These are phyloP conservation scores for Beverwykella pulmonaria DNA, from an alignment of 495 filamentous ascomycete species.

Conservation along the genomic window DNA sequence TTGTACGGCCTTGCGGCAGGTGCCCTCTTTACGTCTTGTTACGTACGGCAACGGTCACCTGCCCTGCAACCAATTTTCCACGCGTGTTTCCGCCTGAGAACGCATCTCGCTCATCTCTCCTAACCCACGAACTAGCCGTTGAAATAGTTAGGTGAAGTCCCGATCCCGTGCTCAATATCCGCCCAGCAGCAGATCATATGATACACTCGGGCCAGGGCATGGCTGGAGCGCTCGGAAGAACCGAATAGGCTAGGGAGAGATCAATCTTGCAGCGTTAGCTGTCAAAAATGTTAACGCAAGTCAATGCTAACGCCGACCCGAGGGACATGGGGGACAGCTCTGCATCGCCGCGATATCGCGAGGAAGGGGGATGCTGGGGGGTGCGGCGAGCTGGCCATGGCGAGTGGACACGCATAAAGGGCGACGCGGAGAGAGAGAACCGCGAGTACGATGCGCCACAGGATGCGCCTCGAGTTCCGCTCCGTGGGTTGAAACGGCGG, in stretches of 20 bases:
- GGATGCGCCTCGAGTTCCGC: not conserved
- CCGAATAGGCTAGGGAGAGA: not conserved
- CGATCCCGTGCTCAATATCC: constrained; percentile 1
- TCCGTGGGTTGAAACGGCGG: not conserved
- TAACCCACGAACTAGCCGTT: not conserved
- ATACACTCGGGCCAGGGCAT: not conserved
- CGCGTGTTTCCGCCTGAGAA: not conserved
- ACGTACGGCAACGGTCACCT: not conserved
- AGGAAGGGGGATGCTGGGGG: not conserved
- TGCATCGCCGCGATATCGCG: not conserved
- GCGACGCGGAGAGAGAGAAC: not conserved
- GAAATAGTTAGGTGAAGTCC: not conserved
- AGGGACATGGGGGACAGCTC: not conserved
- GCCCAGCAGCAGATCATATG: not conserved
- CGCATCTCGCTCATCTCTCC: not conserved
- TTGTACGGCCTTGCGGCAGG: too few relatives aligned
- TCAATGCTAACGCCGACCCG: too few relatives aligned
- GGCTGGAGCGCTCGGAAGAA: not conserved
- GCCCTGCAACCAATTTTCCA: not conserved
- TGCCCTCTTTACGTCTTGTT: too few relatives aligned
- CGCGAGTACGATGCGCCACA: not conserved
- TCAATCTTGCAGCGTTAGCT: not conserved
- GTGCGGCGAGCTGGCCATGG: not conserved
- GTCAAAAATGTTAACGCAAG: not conserved
- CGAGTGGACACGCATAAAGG: not conserved